A percentile compares a stretch with the other conserved stretches of the same genome.
phyloP scores from a whole-genome alignment of 495 filamentous ascomycete species.

The Penicillium waksmanii region DNA sequence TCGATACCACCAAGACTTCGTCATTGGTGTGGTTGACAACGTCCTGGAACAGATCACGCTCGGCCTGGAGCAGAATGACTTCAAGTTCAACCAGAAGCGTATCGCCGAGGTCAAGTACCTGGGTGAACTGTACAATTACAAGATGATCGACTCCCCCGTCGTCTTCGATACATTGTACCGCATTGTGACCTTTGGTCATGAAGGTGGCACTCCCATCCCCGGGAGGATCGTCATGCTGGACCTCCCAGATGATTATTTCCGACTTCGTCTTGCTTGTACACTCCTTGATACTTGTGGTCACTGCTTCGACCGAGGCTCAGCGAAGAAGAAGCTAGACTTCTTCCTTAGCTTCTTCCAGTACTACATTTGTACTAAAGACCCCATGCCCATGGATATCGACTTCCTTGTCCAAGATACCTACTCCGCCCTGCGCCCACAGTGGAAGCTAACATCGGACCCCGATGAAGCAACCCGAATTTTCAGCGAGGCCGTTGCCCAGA shows the following conservation, averaged over 20 bases:
- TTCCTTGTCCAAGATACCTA: constrained; percentile 96
- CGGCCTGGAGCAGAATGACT: constrained; percentile 93
- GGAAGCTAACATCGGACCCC: constrained; percentile 79
- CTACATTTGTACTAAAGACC: constrained; percentile 92
- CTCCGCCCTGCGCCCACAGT: constrained; percentile 80
- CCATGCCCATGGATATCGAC: constrained; percentile 94
- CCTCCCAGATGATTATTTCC: constrained; percentile 92
- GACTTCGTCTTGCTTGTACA: constrained; percentile 85
- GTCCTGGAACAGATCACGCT: constrained; percentile 85
- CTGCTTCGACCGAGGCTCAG: constrained; percentile 90
- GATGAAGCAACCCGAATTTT: constrained; percentile 87
- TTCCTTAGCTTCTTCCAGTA: constrained; percentile 98
- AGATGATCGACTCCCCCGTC: constrained; percentile 93
- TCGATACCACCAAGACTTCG: constrained; percentile 89
- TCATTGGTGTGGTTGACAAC: constrained; percentile 85
- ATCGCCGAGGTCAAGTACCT: constrained; percentile 96
- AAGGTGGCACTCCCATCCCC: constrained; percentile 78
- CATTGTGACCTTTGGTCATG: constrained; percentile 89
- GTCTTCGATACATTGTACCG: constrained; percentile 96
- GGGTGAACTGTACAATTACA: constrained; percentile 96
- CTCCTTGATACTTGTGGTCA: constrained; percentile 94
- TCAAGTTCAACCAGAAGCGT: constrained; percentile 95
- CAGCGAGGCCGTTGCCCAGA: constrained; percentile 82
- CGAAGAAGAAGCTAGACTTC: constrained; percentile 97
- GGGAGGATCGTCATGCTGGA: constrained; percentile 77